Percentiles rank a stretch among this genome's conserved stretches.
Conservation (phyloP, 306 rosid genomes). For the Notholithocarpus densiflorus region DNA sequence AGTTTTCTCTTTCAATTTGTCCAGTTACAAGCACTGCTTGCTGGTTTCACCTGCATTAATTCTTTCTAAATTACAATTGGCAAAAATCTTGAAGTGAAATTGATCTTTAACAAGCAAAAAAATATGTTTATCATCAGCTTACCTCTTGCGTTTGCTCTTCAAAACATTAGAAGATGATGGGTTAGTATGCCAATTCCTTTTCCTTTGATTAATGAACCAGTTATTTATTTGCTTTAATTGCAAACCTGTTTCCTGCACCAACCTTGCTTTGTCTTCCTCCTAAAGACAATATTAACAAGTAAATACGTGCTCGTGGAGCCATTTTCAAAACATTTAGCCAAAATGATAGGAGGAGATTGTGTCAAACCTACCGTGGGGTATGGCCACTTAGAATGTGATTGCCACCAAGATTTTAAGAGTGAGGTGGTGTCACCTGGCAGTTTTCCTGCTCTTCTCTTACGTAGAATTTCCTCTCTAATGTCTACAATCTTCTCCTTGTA, state of each 20-base stretch:
- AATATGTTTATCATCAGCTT: background rate
- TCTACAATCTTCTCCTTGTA: slow-evolving; percentile 94
- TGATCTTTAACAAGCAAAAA: background rate
- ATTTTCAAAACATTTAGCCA: background rate
- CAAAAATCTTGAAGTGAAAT: slow-evolving; percentile 5
- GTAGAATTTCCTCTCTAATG: slow-evolving; percentile 79
- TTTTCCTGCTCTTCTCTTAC: slow-evolving; percentile 95
- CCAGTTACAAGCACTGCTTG: slow-evolving; percentile 48
- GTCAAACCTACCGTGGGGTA: slow-evolving; percentile 80
- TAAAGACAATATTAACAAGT: slow-evolving; percentile 1
- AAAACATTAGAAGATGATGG: slow-evolving; percentile 53
- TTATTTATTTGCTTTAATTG: slow-evolving; percentile 69
- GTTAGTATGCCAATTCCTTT: slow-evolving; percentile 88
- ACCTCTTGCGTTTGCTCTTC: slow-evolving; percentile 94
- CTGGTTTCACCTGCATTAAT: slow-evolving; percentile 66
- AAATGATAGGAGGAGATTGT: no score
- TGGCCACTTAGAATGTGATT: slow-evolving; percentile 96
- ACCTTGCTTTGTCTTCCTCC: slow-evolving; percentile 92
- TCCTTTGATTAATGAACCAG: slow-evolving; percentile 63
- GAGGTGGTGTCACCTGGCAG: slow-evolving; percentile 98
- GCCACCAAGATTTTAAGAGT: slow-evolving; percentile 94
- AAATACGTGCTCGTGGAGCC: background rate
- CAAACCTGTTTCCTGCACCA: slow-evolving; percentile 94
- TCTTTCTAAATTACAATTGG: slow-evolving; percentile 16
- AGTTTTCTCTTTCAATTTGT: slow-evolving; percentile 1